Conservation (phyloP, 2,329 filamentous ascomycete species). For the Ophiognomonia clavigignenti-juglandacearum region DNA sequence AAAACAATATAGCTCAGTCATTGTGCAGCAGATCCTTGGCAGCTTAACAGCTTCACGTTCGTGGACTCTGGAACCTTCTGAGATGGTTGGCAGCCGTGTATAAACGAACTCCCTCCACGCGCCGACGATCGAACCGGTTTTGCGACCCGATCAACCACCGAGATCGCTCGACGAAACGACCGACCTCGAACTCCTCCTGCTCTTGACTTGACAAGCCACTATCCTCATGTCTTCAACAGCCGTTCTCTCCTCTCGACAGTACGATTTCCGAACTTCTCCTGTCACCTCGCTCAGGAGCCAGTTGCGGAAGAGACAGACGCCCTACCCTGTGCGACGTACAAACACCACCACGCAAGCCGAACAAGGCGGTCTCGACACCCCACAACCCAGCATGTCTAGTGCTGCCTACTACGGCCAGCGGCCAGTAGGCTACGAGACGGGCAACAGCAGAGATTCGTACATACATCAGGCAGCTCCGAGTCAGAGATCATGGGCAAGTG, state of each 20-base stretch:
- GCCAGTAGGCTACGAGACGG: constrained; percentile 13
- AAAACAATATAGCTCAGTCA: no score
- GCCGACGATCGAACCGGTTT: no score
- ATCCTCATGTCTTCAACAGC: constrained; percentile 15
- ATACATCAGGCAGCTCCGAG: constrained; percentile 1
- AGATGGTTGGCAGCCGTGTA: background rate
- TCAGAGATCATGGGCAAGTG: constrained; percentile 10
- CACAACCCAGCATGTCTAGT: constrained; percentile 12
- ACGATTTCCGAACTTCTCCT: constrained; percentile 12
- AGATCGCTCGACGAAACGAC: background rate
- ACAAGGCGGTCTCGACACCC: background rate
- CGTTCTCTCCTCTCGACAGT: constrained; percentile 7
- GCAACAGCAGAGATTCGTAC: constrained; percentile 7
- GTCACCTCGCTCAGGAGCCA: constrained; percentile 7
- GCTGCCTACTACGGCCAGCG: constrained; percentile 15
- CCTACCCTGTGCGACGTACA: background rate
- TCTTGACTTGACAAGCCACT: background rate
- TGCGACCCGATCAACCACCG: no score
- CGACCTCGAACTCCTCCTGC: background rate
- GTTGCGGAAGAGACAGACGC: background rate
- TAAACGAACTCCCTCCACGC: constrained; percentile 1
- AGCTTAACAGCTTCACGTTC: no score
- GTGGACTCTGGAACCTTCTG: background rate
- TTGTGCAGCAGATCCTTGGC: no score
- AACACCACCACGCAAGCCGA: background rate